Base-by-base conservation (phyloP, 805 yeast genomes). In the Wickerhamiella allomyrinae region DNA sequence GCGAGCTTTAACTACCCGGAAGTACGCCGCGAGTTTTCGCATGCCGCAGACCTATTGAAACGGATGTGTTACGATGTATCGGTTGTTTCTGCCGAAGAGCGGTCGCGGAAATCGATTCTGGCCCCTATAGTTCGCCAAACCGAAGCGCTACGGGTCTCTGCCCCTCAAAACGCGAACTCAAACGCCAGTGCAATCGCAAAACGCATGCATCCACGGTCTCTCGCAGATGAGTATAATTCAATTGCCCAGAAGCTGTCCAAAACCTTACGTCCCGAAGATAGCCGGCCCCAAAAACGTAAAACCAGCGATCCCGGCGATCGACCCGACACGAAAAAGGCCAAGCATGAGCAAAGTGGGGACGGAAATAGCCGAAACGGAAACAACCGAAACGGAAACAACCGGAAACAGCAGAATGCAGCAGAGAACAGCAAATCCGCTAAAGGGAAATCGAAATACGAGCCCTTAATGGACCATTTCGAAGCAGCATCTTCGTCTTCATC, bases 1-100 rank as follows among this genome's bases (percentile, higher is more conserved):
- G 83, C 95, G 4, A 77, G 94, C 1, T 84, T 76, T 63, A 86
- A 86, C 57, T 64, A 84, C 34, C 62, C 84, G 29, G 83, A 79
- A 52, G 70, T 89, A 43, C 83, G 81, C 55, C 77, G 84, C 51
- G 84, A 95, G 0, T 86, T 89, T 37, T 37, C 43, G 8, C 50
- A 45, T 14, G 57, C 53, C 5, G 47, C 52, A 13, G 52, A 51
- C 34, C 27, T 44, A 15, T 37, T 52, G n/a, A 46, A 46, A 40
- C 48, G 46, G 10, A 39, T 45, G 17, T 40, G 48, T 34, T 8
- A 29, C 13, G 45, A 43, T 7, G 29, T 37, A 23, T 20, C 22
- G 7, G 19, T 21, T 10, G 21, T 37, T 3, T 21, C 31, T 2
- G 24, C 14, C 3, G 11, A 33, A 6, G 40, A 37, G 19, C 37